Evolutionary conservation across 805 yeast species (phyloP).

Genomic region (Yamadazyma nakazawae): DNA sequence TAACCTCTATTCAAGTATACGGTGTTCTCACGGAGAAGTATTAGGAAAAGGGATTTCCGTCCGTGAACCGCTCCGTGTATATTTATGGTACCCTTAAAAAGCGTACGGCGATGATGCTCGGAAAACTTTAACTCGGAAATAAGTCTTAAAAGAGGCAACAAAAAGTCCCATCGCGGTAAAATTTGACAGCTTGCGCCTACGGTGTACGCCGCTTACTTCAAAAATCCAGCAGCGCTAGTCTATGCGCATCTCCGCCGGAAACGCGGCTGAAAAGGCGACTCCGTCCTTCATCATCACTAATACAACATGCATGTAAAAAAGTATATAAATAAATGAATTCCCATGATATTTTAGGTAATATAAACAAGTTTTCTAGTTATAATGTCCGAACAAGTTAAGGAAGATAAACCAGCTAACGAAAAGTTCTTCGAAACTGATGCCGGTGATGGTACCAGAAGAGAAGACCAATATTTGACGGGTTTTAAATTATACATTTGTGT

Average conservation of each 20-base stretch:
- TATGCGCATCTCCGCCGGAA: neutral
- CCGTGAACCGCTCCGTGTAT: too few species aligned
- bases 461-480: conserved; percentile 36
- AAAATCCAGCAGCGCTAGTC: too few species aligned
- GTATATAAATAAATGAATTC: neutral
- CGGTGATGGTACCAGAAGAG: conserved; percentile 40
- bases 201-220: neutral
- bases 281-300: neutral
- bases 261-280: neutral
- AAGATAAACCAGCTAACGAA: conserved; percentile 4
- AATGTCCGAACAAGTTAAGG: neutral
- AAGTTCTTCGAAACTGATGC: conserved; percentile 38
- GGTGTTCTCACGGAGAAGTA: too few species aligned
- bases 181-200: too few species aligned
- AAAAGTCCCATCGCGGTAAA: too few species aligned
- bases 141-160: too few species aligned
- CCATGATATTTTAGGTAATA: neutral
- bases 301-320: neutral
- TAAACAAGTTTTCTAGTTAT: neutral
- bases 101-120: too few species aligned
- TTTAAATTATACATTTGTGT: conserved; percentile 23
- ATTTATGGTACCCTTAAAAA: too few species aligned
- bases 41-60: too few species aligned
- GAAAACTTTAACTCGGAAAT: too few species aligned
- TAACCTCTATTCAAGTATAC: too few species aligned